A percentile compares a stretch with the other conserved stretches of the same genome.
Evolutionary conservation across 176 grass and related monocot species (phyloP).

Genomic region (Paspalum vaginatum): DNA sequence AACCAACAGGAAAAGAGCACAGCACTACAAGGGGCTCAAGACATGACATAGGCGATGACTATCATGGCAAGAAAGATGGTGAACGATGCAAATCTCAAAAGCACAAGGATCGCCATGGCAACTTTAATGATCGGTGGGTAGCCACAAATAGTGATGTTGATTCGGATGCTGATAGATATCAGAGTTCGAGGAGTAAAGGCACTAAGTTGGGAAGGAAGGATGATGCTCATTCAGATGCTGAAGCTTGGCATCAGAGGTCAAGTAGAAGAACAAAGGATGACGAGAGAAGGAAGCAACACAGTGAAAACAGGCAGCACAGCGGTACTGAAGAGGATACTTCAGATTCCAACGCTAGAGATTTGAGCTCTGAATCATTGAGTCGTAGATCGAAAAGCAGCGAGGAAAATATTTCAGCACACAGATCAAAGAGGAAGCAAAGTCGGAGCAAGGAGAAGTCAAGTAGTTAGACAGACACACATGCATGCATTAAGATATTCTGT

Average conservation of each 20-base stretch:
- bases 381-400: conserved; percentile 41
- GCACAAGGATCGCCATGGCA: conserved; percentile 10
- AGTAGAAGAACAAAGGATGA: conserved; percentile 29
- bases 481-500: neutral
- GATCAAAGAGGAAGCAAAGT: conserved; percentile 24
- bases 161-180: conserved; percentile 25
- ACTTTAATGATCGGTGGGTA: conserved; percentile 42
- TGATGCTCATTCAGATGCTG: neutral
- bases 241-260: conserved; percentile 33
- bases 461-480: neutral
- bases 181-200: conserved; percentile 6
- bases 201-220: conserved; percentile 21
- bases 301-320: conserved; percentile 23
- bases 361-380: conserved; percentile 28
- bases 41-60: neutral
- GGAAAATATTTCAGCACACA: conserved; percentile 27
- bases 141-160: conserved; percentile 45
- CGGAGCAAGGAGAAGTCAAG: neutral
- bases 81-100: conserved; percentile 30
- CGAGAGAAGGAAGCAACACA: conserved; percentile 43
- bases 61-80: conserved; percentile 34
- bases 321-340: conserved; percentile 27
- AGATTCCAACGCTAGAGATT: conserved; percentile 21
- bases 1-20: conserved; percentile 19
- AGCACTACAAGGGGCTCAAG: conserved; percentile 22